Evolutionary conservation across 2,329 filamentous ascomycete species (phyloP), one percentile per base, ranked within the genome.

Genomic region (Trichoderma semiorbis): DNA sequence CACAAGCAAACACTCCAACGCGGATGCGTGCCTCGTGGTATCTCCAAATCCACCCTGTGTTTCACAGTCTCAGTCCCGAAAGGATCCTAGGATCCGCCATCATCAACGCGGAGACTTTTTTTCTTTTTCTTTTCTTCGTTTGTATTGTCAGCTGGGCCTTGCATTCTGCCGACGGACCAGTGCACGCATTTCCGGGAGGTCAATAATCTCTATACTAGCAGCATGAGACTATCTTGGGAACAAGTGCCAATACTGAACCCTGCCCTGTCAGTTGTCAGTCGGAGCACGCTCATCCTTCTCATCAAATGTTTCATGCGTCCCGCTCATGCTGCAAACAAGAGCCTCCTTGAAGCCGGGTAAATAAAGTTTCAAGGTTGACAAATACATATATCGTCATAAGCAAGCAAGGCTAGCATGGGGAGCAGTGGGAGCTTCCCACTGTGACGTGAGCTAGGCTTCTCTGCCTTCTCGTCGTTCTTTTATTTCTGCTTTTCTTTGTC

Each of bases 301-400:
- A 36, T 55, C 47, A 36, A 36, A 61, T 61, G 66, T 69, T 69
- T 69, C 66, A 69, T 61, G 66, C 32, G 55, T 61, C 36, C 65
- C 50, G 34, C 62, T 53, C 39, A 32, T 34, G 62, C 28, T 65
- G 39, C 43, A 34, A 65, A 65, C 65, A 60, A 50, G 50, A 24
- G 12, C 55, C 64, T 69, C 66, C 55, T 69, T 50, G 30, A 62
- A n/a, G 55, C 66, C 30, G 39, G 57, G 18, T 62, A 47, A 69
- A 61, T 34, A 69, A 61, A 47, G 26, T 69, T 57, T 34, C 60
- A 61, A 47, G 26, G 60, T 57, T 67, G 64, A 68, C 55, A 61
- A 50, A 61, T 61, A 61, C 53, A 47, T 47, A n/a, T 50, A 32
- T 58, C 16, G 36, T 50, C 55, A 62, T 34, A 50, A 18, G 34